phyloP scores from a whole-genome alignment of 2,329 filamentous ascomycete genomes.

The Phoma sp. region DNA sequence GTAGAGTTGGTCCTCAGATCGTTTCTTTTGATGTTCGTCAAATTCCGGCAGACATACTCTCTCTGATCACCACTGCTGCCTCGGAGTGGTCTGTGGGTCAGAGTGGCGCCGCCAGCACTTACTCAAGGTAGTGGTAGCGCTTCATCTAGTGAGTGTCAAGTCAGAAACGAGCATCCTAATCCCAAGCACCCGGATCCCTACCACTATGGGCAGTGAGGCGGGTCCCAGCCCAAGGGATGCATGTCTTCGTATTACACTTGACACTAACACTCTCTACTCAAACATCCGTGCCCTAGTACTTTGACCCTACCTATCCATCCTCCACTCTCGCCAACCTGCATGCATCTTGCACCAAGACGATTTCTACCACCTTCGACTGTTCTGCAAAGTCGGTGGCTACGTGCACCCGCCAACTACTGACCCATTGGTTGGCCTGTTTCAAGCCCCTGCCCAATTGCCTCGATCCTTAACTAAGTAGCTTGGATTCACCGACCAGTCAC shows the following conservation, averaged over 20 bases:
- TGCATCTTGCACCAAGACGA: conserved; percentile 37
- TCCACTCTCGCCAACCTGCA: conserved; percentile 42
- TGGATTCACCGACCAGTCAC: conserved; percentile 45
- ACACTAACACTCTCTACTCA: conserved; percentile 42
- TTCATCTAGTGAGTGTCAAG: conserved; percentile 21
- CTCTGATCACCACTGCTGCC: conserved; percentile 38
- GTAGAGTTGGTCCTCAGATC: conserved; percentile 31
- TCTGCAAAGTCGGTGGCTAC: conserved; percentile 45
- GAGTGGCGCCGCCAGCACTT: conserved; percentile 45
- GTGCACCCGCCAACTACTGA: conserved; percentile 39
- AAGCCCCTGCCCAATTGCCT: conserved; percentile 45
- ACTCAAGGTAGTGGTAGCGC: conserved; percentile 39
- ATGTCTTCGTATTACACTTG: conserved; percentile 42
- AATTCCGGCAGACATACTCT: conserved; percentile 36
- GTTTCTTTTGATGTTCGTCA: conserved; percentile 38
- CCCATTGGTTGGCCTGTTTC: conserved; percentile 49
- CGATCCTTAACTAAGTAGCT: conserved; percentile 45
- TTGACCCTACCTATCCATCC: conserved; percentile 35
- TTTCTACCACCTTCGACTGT: conserved; percentile 31
- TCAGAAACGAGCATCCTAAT: conserved; percentile 40
- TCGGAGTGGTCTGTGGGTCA: conserved; percentile 41
- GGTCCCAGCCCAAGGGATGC: conserved; percentile 36
- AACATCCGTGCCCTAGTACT: conserved; percentile 39
- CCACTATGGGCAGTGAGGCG: conserved; percentile 41
- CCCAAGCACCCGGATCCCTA: conserved; percentile 45